Conservation (phyloP, 1,139 yeast genomes). For the Candida dubliniensis region DNA sequence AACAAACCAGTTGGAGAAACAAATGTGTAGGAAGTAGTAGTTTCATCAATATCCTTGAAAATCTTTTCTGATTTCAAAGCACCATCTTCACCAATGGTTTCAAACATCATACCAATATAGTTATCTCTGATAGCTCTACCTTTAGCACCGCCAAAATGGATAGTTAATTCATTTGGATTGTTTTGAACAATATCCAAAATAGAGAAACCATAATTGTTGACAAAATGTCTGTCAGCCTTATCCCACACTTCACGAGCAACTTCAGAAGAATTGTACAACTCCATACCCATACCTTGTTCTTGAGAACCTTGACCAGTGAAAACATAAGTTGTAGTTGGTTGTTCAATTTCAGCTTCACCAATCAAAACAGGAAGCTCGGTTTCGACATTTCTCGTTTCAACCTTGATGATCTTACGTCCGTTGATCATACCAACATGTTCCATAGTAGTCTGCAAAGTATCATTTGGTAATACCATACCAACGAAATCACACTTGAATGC, state of each 20-base stretch:
- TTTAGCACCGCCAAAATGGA: slow-evolving; percentile 96
- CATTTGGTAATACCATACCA: slow-evolving; percentile 98
- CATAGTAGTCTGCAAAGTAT: slow-evolving; percentile 79
- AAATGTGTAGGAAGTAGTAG: slow-evolving; percentile 83
- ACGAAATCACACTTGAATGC: slow-evolving; percentile 90
- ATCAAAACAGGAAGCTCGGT: slow-evolving; percentile 72
- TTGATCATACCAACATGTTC: slow-evolving; percentile 99
- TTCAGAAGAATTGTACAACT: slow-evolving; percentile 82
- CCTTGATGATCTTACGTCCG: slow-evolving; percentile 95
- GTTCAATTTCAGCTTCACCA: slow-evolving; percentile 99
- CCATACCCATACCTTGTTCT: slow-evolving; percentile 99
- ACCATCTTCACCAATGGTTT: slow-evolving; percentile 86
- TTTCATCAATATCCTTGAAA: slow-evolving; percentile 84
- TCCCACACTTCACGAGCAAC: slow-evolving; percentile 98
- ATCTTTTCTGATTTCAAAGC: slow-evolving; percentile 87
- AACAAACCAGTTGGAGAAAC: slow-evolving; percentile 91
- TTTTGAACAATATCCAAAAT: slow-evolving; percentile 92
- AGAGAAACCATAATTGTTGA: slow-evolving; percentile 93
- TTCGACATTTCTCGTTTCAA: slow-evolving; percentile 82
- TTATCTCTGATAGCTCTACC: slow-evolving; percentile 95
- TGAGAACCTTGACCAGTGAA: slow-evolving; percentile 99
- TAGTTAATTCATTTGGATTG: slow-evolving; percentile 93
- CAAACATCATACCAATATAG: slow-evolving; percentile 96
- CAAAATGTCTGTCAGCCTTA: slow-evolving; percentile 91
- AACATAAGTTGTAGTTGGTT: slow-evolving; percentile 93